phyloP scores from a whole-genome alignment of 768 basidiomycete genomes.

The Atractiella rhizophila region DNA sequence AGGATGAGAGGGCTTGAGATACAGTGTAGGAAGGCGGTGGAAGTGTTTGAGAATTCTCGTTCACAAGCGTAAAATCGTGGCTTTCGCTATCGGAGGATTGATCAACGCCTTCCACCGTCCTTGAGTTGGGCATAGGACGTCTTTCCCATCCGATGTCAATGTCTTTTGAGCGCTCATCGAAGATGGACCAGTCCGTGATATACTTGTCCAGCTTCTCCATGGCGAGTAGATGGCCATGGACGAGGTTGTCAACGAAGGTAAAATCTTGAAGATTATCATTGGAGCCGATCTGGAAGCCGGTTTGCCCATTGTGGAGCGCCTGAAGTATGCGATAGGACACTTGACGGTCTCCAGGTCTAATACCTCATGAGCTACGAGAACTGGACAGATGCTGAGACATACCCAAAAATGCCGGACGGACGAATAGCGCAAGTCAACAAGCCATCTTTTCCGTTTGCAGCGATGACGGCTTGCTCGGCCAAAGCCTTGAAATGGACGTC shows the following conservation, averaged over 20 bases:
- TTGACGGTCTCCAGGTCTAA: constrained; percentile 74
- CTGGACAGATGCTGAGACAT: constrained; percentile 14
- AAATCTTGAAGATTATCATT: constrained; percentile 86
- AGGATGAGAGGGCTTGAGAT: neutral
- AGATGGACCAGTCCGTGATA: constrained; percentile 31
- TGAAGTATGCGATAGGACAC: constrained; percentile 50
- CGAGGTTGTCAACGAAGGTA: constrained; percentile 91
- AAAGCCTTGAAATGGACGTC: constrained; percentile 26
- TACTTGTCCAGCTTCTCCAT: constrained; percentile 43
- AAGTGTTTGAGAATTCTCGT: too few species aligned
- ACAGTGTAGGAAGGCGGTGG: too few species aligned
- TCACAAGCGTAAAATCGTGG: too few species aligned
- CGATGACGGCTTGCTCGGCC: constrained; percentile 58
- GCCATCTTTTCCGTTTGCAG: constrained; percentile 60
- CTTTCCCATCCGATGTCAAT: constrained; percentile 6
- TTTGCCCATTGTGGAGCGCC: constrained; percentile 55
- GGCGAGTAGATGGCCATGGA: constrained; percentile 75
- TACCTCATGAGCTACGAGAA: neutral
- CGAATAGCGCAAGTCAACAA: constrained; percentile 69
- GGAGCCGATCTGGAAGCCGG: constrained; percentile 75
- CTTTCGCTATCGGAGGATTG: neutral
- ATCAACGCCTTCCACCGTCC: neutral
- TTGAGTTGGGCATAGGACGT: constrained; percentile 11
- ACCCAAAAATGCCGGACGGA: constrained; percentile 93
- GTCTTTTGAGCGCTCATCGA: too few species aligned